Percentiles rank a stretch among this genome's conserved stretches.
Evolutionary conservation across 495 filamentous ascomycete species (phyloP).

Genomic region (Pyrenula massariospora): DNA sequence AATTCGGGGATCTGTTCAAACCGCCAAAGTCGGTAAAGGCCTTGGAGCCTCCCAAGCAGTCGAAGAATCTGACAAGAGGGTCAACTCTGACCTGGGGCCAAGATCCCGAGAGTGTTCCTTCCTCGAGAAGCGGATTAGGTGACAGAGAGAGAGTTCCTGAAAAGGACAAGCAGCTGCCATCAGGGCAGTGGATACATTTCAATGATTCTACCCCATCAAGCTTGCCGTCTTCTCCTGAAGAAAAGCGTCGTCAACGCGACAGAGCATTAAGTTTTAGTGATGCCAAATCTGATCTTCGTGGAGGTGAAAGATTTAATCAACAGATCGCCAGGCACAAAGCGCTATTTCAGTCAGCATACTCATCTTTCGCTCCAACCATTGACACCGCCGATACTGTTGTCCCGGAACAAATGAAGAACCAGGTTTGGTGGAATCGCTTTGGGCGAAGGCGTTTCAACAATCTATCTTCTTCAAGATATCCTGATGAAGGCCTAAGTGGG

Average conservation of each 20-base stretch:
- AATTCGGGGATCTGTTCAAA: slow-evolving; percentile 59
- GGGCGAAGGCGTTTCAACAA: slow-evolving; percentile 50
- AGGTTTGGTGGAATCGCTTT: slow-evolving; percentile 78
- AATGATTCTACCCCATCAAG: slow-evolving; percentile 22
- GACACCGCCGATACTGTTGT: slow-evolving; percentile 70
- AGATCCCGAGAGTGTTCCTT: not conserved
- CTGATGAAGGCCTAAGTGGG: not conserved
- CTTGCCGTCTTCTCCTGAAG: slow-evolving; percentile 35
- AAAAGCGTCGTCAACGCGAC: slow-evolving; percentile 58
- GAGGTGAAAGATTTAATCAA: slow-evolving; percentile 31
- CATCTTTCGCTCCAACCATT: slow-evolving; percentile 72
- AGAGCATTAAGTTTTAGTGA: slow-evolving; percentile 59
- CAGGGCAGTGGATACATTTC: slow-evolving; percentile 61
- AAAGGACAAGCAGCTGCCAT: slow-evolving; percentile 25
- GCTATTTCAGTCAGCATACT: slow-evolving; percentile 71
- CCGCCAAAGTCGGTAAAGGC: slow-evolving; percentile 54
- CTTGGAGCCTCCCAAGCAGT: slow-evolving; percentile 49
- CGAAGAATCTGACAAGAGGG: not conserved
- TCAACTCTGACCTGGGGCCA: not conserved
- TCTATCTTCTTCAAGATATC: slow-evolving; percentile 28
- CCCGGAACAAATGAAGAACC: slow-evolving; percentile 54
- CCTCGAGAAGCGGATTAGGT: not conserved
- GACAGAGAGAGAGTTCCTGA: not conserved
- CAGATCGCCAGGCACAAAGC: slow-evolving; percentile 57
- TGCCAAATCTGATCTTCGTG: slow-evolving; percentile 33